phyloP scores from a whole-genome alignment of 352 stramenopile genomes.

The Phytophthora macrochlamydospora region DNA sequence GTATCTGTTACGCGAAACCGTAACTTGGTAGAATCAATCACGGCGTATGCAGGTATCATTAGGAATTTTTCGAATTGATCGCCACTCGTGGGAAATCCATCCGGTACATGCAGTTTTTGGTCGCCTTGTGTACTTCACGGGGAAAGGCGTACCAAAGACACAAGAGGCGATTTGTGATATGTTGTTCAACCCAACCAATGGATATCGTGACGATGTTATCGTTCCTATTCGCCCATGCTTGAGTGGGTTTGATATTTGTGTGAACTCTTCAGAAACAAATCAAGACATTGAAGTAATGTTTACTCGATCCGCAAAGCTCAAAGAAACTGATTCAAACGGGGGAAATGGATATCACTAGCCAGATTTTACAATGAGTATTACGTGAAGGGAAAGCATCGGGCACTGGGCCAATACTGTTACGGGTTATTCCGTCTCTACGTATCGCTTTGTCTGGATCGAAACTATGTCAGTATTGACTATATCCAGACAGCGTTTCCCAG shows the following conservation, averaged over 20 bases:
- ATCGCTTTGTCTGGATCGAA: slow-evolving; percentile 73
- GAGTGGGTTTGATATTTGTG: slow-evolving; percentile 63
- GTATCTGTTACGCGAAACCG: slow-evolving; percentile 72
- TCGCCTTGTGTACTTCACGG: slow-evolving; percentile 65
- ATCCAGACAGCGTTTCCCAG: slow-evolving; percentile 68
- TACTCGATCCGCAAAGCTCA: slow-evolving; percentile 16
- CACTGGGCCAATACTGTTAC: slow-evolving; percentile 72
- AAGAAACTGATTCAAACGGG: slow-evolving; percentile 1
- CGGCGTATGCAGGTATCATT: slow-evolving; percentile 60
- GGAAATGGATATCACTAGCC: slow-evolving; percentile 52
- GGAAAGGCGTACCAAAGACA: slow-evolving; percentile 70
- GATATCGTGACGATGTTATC: slow-evolving; percentile 60
- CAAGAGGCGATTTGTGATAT: slow-evolving; percentile 78
- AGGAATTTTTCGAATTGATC: slow-evolving; percentile 81
- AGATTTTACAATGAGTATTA: slow-evolving; percentile 77
- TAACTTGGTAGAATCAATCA: slow-evolving; percentile 78
- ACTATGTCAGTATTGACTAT: slow-evolving; percentile 80
- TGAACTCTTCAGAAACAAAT: slow-evolving; percentile 23
- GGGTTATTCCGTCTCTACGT: slow-evolving; percentile 72
- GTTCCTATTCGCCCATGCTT: slow-evolving; percentile 51
- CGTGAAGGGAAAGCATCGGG: slow-evolving; percentile 43
- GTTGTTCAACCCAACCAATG: slow-evolving; percentile 61
- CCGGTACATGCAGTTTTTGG: slow-evolving; percentile 78
- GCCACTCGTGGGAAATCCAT: slow-evolving; percentile 68
- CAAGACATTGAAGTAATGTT: slow-evolving; percentile 48